Evolutionary conservation across 129 eudicot species (phyloP), one percentile per base, ranked within the genome.

Genomic region (Erigeron canadensis): DNA sequence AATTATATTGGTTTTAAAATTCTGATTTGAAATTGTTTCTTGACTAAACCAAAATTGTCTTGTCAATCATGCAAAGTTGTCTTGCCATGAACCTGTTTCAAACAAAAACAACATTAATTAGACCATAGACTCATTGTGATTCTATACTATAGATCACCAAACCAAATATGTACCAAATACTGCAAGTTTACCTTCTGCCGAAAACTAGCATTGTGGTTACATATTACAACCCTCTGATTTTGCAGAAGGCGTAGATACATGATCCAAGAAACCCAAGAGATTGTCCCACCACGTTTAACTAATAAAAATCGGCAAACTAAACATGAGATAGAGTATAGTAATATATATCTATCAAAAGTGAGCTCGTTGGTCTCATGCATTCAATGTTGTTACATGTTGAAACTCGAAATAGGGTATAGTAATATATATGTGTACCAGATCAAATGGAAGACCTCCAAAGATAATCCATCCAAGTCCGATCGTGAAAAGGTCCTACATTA

Each of bases 361-460:
- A 5, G 50, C 69, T 62, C 9, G n/a, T 4, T 11, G 0, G 62
- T 47, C 28, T 46, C 46, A 45, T 28, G 34, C 34, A 22, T 19
- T 19, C 10, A 39, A 46, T 19, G 58, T 43, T 47, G 39, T 23
- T 23, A 42, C 16, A 12, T 4, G 43, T 15, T 7, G 18, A 42
- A 77, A 61, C 47, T 38, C 23, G 12, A 21, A 77, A 46, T 2
- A 15, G 8, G 18, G 0, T 54, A 46, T 3, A 12, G 74, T 53
- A 28, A 50, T 0, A 44, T 43, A 51, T 19, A 78, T 64, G 63
- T 77, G 55, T 67, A 84, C 92, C 85, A 42, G 62, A 76, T 81
- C 92, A 79, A 84, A 81, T 9, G 89, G 89, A 78, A 87, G 92
- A 70, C 92, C 89, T 5, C 92, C 89, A 10, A 87, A 87, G 48